Evolutionary conservation across 305 asterid species (phyloP).

Genomic region (Lippia alba): DNA sequence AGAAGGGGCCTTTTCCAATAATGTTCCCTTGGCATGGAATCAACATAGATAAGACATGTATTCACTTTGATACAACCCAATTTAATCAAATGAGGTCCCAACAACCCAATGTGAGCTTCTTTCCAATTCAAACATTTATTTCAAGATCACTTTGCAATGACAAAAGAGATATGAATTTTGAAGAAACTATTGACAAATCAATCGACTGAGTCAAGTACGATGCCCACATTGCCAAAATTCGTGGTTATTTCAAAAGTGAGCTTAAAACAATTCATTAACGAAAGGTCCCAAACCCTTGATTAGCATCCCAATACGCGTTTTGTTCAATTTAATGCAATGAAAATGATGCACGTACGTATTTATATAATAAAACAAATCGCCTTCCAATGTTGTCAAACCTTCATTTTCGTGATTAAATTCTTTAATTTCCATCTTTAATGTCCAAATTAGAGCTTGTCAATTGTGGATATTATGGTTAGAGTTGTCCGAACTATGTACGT

Average conservation of each 20-base stretch:
- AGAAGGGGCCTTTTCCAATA: no score
- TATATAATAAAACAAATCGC: background rate
- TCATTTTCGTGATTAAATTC: no score
- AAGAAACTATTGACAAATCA: conserved; percentile 9
- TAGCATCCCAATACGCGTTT: background rate
- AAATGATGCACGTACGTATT: conserved; percentile 1
- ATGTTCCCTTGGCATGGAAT: background rate
- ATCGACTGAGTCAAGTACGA: background rate
- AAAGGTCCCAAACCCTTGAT: background rate
- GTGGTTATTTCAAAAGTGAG: background rate
- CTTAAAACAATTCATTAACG: background rate
- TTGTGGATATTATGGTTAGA: no score
- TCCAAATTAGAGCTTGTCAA: no score
- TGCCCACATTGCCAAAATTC: background rate
- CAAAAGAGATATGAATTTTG: background rate
- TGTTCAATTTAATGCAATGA: background rate
- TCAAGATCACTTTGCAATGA: no score
- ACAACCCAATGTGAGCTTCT: background rate
- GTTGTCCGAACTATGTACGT: no score
- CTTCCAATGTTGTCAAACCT: background rate
- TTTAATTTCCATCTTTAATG: no score
- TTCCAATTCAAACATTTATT: background rate
- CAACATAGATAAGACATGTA: background rate
- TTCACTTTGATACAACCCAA: no score
- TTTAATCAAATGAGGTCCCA: background rate